Evolutionary conservation across 169 alveolate genomes (phyloP).

Genomic region (Eimeria maxima): DNA sequence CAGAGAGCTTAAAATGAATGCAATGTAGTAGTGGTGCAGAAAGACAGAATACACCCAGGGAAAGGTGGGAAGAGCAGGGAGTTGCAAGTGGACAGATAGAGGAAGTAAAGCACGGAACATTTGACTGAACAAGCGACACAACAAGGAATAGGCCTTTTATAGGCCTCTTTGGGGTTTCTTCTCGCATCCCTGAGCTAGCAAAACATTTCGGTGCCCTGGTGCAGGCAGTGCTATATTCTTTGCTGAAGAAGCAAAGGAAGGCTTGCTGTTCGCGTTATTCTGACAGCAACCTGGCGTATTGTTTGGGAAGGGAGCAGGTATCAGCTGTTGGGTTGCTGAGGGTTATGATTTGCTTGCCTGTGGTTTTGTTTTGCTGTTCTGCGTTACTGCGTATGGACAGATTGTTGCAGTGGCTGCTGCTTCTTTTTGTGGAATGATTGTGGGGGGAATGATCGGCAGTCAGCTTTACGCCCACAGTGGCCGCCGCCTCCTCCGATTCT

Average conservation of each 20-base stretch:
- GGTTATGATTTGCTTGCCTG: too few species aligned
- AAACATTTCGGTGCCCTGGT: too few species aligned
- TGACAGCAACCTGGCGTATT: too few species aligned
- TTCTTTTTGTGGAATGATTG: constrained; percentile 82
- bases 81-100: neutral
- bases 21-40: neutral
- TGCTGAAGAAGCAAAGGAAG: too few species aligned
- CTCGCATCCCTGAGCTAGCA: too few species aligned
- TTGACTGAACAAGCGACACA: too few species aligned
- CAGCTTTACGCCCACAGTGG: constrained; percentile 72
- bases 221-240: too few species aligned
- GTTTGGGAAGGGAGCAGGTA: too few species aligned
- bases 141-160: too few species aligned
- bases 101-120: neutral
- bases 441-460: constrained; percentile 82
- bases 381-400: constrained; percentile 2
- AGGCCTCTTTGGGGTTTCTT: too few species aligned
- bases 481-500: constrained; percentile 37
- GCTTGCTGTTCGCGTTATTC: too few species aligned
- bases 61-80: neutral
- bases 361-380: neutral
- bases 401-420: constrained; percentile 68
- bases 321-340: too few species aligned
- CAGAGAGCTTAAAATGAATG: neutral
- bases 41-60: neutral